Conservation (phyloP, 2,329 filamentous ascomycete genomes). For the Phialophora macrospora region DNA sequence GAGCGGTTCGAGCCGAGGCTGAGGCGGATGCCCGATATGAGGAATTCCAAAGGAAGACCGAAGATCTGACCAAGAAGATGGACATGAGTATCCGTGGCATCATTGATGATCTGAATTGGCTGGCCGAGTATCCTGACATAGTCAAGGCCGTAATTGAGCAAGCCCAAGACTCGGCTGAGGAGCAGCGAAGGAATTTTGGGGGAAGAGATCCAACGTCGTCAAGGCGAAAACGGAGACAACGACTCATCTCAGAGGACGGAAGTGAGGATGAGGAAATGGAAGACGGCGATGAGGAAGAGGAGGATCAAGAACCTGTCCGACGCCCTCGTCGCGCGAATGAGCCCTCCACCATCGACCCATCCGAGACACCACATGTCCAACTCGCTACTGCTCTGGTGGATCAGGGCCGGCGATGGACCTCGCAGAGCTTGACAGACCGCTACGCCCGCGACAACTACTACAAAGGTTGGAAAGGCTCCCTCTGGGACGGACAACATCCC, state of each 20-base stretch:
- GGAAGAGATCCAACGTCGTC: slow-evolving; percentile 42
- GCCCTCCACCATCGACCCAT: slow-evolving; percentile 36
- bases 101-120: slow-evolving; percentile 61
- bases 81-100: slow-evolving; percentile 63
- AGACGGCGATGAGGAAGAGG: slow-evolving; percentile 47
- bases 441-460: slow-evolving; percentile 68
- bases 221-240: slow-evolving; percentile 38
- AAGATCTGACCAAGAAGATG: slow-evolving; percentile 58
- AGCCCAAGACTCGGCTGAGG: slow-evolving; percentile 37
- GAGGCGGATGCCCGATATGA: slow-evolving; percentile 23
- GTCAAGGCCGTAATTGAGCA: slow-evolving; percentile 52
- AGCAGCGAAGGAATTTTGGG: slow-evolving; percentile 44
- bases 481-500: slow-evolving; percentile 64
- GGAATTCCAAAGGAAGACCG: slow-evolving; percentile 52
- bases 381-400: slow-evolving; percentile 40
- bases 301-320: slow-evolving; percentile 42
- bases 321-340: slow-evolving; percentile 27
- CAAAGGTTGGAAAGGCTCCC: slow-evolving; percentile 63
- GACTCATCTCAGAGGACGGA: slow-evolving; percentile 22
- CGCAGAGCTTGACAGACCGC: slow-evolving; percentile 44
- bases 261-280: slow-evolving; percentile 34
- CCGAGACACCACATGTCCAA: slow-evolving; percentile 27
- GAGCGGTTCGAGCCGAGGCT: background rate
- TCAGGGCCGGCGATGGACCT: slow-evolving; percentile 31
- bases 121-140: slow-evolving; percentile 52